A percentile compares a stretch with the other conserved stretches of the same genome.
Evolutionary conservation across 768 basidiomycete species (phyloP).

Genomic region (Boletellus sp.): DNA sequence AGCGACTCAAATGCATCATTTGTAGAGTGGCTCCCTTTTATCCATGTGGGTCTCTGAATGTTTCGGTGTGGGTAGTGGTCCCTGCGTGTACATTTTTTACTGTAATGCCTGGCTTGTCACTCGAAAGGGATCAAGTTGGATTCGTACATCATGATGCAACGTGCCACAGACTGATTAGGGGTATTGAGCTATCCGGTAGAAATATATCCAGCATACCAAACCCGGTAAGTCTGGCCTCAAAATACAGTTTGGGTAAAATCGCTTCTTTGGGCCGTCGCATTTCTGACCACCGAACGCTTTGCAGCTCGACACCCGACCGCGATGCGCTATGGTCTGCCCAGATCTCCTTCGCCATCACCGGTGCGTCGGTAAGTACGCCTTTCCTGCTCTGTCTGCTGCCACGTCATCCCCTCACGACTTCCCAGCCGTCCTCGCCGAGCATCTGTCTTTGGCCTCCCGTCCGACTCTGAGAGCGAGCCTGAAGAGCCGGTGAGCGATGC

Average conservation of each 20-base stretch:
- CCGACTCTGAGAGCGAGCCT: conserved; percentile 42
- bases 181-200: neutral
- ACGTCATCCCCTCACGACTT: neutral
- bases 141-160: no score
- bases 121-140: no score
- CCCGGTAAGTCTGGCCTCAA: neutral
- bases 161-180: no score
- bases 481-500: conserved; percentile 36
- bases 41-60: conserved; percentile 7
- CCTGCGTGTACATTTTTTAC: no score
- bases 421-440: conserved; percentile 30
- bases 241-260: neutral
- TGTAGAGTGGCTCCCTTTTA: conserved; percentile 10
- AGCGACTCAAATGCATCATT: neutral
- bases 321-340: conserved; percentile 56
- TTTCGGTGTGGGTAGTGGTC: no score
- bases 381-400: conserved; percentile 9
- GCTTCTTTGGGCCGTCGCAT: neutral
- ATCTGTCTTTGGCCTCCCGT: conserved; percentile 54
- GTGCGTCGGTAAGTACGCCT: conserved; percentile 33
- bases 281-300: conserved; percentile 2
- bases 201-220: neutral
- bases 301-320: neutral
- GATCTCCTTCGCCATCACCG: conserved; percentile 50
- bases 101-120: no score